Conservation (phyloP, 805 yeast genomes). For the Phaffomyces thermotolerans region DNA sequence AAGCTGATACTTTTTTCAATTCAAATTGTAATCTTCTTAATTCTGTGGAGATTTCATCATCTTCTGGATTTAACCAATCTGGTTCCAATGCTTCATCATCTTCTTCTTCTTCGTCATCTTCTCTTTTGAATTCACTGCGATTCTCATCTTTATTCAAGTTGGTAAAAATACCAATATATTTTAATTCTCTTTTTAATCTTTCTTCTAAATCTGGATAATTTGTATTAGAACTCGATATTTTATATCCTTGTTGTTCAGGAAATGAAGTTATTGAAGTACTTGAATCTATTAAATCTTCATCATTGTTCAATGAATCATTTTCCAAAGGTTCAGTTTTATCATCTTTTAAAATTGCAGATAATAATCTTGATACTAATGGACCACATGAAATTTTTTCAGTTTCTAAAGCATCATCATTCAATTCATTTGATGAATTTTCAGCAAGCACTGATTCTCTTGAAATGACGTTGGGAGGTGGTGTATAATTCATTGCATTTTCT, state of each 20-base stretch:
- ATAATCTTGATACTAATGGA: conserved; percentile 75
- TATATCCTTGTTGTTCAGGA: conserved; percentile 42
- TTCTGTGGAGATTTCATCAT: conserved; percentile 89
- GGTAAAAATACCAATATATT: conserved; percentile 84
- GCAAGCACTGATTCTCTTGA: conserved; percentile 41
- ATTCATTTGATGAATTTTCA: conserved; percentile 48
- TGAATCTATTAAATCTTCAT: conserved; percentile 20
- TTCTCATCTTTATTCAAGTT: conserved; percentile 31
- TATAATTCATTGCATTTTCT: conserved; percentile 46
- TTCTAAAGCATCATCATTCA: conserved; percentile 58
- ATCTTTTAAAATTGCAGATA: conserved; percentile 69
- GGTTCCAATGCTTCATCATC: conserved; percentile 26
- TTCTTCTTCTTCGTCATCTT: conserved; percentile 14
- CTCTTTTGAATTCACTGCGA: conserved; percentile 14
- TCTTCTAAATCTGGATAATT: conserved; percentile 85
- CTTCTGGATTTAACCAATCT: conserved; percentile 77
- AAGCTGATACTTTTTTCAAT: conserved; percentile 49
- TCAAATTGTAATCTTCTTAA: conserved; percentile 66
- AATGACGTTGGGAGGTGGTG: conserved; percentile 40
- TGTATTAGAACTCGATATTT: conserved; percentile 36
- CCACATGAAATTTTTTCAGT: conserved; percentile 81
- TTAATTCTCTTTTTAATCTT: conserved; percentile 76
- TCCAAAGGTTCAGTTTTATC: conserved; percentile 12
- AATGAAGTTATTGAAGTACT: conserved; percentile 23
- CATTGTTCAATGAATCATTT: conserved; percentile 13